Evolutionary conservation across 306 rosid genomes (phyloP), one percentile per base, ranked within the genome.

Genomic region (Casuarina equisetifolia): DNA sequence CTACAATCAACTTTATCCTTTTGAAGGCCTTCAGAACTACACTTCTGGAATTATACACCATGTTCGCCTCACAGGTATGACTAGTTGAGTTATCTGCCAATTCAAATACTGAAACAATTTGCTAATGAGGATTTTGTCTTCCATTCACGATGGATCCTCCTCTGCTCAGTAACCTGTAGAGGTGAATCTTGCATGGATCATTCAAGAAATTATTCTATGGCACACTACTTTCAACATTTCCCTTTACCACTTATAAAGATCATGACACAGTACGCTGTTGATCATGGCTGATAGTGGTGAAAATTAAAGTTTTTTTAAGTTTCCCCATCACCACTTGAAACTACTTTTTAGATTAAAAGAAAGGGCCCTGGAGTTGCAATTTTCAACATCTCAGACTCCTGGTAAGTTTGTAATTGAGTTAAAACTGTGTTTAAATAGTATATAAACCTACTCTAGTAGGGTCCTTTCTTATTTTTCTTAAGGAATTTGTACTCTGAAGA

Each of bases 1-100:
- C 58, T 94, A 94, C 75, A 89, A 83, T 85, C 97, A 92, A 75
- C 90, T 94, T 55, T 92, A 94, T 81, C 97, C 94, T 61, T 90
- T 89, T 87, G 84, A 94, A 83, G 97, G 94, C 81, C 96, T 94
- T 71, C 89, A 89, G 59, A 94, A 94, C 86, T 94, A 94, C 80
- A 89, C 98, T 79, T 92, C 97, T 43, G 98, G 98, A 75, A 94
- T 94, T 32, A 92, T 92, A 73, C 98, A 94, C 83, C 98, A 92
- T 79, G 97, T 90, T 88, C 92, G 88, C 76, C 92, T 94, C 74
- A 84, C 77, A 38, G 96, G 97, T 92, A 86, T 55, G 71, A 35
- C 20, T 66, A 66, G 32, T 66, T 11, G 48, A 7, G 50, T 7
- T 16, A 17, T 51, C 49, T 32, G 51, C 39, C 7, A 4, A 63